Evolutionary conservation across 257 asterid genomes (phyloP), one percentile per base, ranked within the genome.

Genomic region (Solanum paucissectum): DNA sequence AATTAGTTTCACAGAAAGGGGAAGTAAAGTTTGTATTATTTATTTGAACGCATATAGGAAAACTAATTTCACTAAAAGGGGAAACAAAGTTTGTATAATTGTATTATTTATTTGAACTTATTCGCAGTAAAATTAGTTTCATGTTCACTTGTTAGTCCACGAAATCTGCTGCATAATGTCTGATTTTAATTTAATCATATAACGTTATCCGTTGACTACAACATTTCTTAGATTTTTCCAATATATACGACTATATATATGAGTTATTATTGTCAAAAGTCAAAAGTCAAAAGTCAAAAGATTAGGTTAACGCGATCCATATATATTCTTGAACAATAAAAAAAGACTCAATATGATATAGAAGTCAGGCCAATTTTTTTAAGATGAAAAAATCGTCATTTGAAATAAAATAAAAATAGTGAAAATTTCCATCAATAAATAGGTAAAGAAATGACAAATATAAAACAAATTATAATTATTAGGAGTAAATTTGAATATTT

Each of bases 241-340:
- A 2, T 49, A 14, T 49, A 14, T 14, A 5, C 14, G 49, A 42
- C 49, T 49, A 12, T 46, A 46, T 49, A 46, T 5, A 46, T 46
- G 52, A 44, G 6, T 2, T 5, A 49, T 0, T 49, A 49, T 49
- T 49, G 8, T 49, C 1, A 49, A 42, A 42, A 42, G 49, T 10
- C 1, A 40, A 42, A 42, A 42, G 49, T 10, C 1, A 40, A 29
- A 29, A 29, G 29, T 29, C 29, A 29, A 13, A 49, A 49, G 21
- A 1, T 49, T 49, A 49, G 1, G 0, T 14, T 49, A 18, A 49
- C 6, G 3, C 3, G 3, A 5, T 49, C 0, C 1, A 49, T 2
- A 46, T 46, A 46, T 46, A 12, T 46, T 5, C 3, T 49, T 14
- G 7, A 0, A 62, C 6, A 64, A 64, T 64, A n/a, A 5, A 11